Base-by-base conservation (phyloP, 305 asterid species). In the Fraxinus nigra region DNA sequence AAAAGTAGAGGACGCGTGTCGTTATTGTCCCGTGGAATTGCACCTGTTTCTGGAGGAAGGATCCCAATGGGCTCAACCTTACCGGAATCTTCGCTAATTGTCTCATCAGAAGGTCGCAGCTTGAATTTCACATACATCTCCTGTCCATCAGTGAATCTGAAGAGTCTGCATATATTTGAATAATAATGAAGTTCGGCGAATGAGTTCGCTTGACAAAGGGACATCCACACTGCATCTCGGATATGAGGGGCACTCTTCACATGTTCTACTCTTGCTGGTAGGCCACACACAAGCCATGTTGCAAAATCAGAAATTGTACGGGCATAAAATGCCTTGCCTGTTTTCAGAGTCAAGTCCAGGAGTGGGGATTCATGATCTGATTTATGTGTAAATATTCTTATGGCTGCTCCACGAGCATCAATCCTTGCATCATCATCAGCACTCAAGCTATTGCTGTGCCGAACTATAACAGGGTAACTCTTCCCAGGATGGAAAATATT, bases 41-140 rank as follows among this genome's bases (percentile, higher is more conserved):
- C 95, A 22, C 98, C 98, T 24, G 98, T 94, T 80, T 94, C 98
- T 0, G 98, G 98, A 73, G 98, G 98, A 20, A 93, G 95, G 76
- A 93, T 91, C 32, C 97, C 95, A 1, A 51, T 86, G 1, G 97
- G 97, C 85, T 93, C 93, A 26, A 94, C 94, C 79, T 85, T 88
- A 28, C 98, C 97, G 0, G 93, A 87, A 80, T 94, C 97, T 82
- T 90, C 94, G 30, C 51, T 56, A 4, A 92, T 86, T 4, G 59
- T 86, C 69, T 83, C 90, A 88, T 93, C 94, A 37, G 56, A 78
- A 46, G 98, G 98, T 56, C 97, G 85, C 37, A 94, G 24, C 90
- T 94, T 94, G 83, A 94, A 91, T 78, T 92, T 94, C 74, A 90
- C 97, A 75, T 91, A 93, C 98, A 93, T 93, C 83, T 92, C 95